Base-by-base conservation (phyloP, 2,329 filamentous ascomycete genomes). In the Aspergillus sojae region DNA sequence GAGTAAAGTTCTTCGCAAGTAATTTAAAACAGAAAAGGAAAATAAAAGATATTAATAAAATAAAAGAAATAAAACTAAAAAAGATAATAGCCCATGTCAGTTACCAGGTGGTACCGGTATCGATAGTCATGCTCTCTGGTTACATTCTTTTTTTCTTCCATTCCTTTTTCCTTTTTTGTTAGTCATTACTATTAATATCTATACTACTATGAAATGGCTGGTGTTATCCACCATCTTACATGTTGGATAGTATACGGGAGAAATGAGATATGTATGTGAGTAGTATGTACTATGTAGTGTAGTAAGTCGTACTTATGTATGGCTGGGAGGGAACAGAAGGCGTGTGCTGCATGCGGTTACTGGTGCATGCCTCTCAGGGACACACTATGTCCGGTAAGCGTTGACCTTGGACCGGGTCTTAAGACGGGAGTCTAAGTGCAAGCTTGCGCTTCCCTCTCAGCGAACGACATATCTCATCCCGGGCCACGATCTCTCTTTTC, bases 401-500 rank as follows among this genome's bases (percentile, higher is more conserved):
- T 48, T 52, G 48, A 52, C 36, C 36, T 46, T 43, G 30, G 39
- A 30, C 41, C 9, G 36, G 36, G 50, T 55, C 52, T 41, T 60
- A 56, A 36, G 57, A 23, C 52, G 50, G 52, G 46, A 39, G 32
- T 39, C 32, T 39, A 55, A 55, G 52, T 39, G 52, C 32, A 55
- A 55, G 52, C 52, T 55, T 55, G 52, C 52, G 52, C 52, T 55
- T 39, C 46, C 26, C 30, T 30, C 43, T 41, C 43, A 60, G 58
- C 65, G 63, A 67, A 67, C 65, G 65, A 61, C 55, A 61, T 58
- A 53, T 57, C 60, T 58, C 41, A 62, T 62, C 39, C 60, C 55
- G 53, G 65, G 43, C 60, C 62, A 65, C 61, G 62, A 61, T 61
- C 65, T 65, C 60, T 59, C 55, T 45, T 53, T 53, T 30, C 34